Evolutionary conservation across 202 grass and related monocot genomes (phyloP).

Genomic region (Panicum hallii): DNA sequence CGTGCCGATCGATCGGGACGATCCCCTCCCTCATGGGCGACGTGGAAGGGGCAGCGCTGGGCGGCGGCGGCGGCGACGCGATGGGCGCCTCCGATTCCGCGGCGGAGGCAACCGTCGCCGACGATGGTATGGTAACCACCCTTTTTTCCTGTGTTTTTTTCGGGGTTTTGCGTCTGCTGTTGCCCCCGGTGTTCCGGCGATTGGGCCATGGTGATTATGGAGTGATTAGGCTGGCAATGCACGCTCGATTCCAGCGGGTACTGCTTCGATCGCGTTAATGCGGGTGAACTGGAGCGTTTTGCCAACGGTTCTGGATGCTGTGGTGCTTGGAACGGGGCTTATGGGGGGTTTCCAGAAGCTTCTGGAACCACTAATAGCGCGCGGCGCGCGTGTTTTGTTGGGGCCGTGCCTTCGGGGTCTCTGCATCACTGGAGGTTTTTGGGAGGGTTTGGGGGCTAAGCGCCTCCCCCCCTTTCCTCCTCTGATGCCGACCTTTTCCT

Average conservation of each 20-base stretch:
- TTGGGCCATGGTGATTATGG: not conserved
- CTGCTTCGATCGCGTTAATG: constrained; percentile 4
- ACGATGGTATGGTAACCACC: constrained; percentile 48
- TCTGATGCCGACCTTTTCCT: no score
- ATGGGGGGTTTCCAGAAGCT: not conserved
- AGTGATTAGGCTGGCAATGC: constrained; percentile 1
- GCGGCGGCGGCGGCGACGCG: not conserved
- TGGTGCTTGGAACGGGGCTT: not conserved
- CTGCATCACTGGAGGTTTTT: not conserved
- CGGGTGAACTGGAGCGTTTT: not conserved
- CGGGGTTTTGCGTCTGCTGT: not conserved
- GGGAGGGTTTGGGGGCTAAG: constrained; percentile 1
- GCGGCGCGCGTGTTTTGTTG: no score
- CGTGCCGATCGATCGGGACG: not conserved
- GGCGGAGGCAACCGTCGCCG: not conserved
- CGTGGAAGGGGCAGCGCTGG: not conserved
- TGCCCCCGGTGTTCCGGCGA: not conserved
- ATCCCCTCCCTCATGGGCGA: not conserved
- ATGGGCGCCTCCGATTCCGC: not conserved
- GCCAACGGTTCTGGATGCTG: not conserved
- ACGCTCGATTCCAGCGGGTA: not conserved
- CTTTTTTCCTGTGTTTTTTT: not conserved
- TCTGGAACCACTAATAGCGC: not conserved
- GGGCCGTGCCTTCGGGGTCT: no score
- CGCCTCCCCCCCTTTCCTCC: no score